phyloP scores from a whole-genome alignment of 768 basidiomycete species.

The Hericium coralloides region DNA sequence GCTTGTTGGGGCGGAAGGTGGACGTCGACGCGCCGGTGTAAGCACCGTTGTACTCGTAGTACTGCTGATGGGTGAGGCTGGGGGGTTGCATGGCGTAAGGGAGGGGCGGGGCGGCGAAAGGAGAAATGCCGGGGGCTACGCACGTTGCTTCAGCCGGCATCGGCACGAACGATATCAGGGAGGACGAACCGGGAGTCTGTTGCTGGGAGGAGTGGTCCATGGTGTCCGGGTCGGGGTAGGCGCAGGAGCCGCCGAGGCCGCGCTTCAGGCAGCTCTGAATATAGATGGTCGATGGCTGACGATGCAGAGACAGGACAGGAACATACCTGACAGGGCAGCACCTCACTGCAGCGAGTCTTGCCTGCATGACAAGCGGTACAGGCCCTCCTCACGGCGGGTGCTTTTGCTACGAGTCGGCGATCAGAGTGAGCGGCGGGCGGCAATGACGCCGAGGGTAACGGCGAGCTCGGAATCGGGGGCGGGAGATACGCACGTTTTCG shows the following conservation, averaged over 20 bases:
- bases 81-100: slow-evolving; percentile 28
- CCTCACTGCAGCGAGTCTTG: slow-evolving; percentile 78
- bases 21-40: slow-evolving; percentile 64
- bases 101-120: slow-evolving; percentile 30
- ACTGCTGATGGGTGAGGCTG: slow-evolving; percentile 42
- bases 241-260: slow-evolving; percentile 58
- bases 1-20: slow-evolving; percentile 73
- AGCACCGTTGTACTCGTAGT: slow-evolving; percentile 54
- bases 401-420: slow-evolving; percentile 45
- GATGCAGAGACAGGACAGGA: slow-evolving; percentile 7
- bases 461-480: background rate
- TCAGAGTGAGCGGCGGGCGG: slow-evolving; percentile 10
- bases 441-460: background rate
- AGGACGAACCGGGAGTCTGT: slow-evolving; percentile 13
- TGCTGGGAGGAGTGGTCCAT: slow-evolving; percentile 14
- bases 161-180: slow-evolving; percentile 14
- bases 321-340: slow-evolving; percentile 69
- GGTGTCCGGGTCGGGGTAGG: slow-evolving; percentile 71
- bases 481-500: slow-evolving; percentile 50
- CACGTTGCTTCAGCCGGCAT: slow-evolving; percentile 18
- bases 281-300: background rate
- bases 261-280: slow-evolving; percentile 73
- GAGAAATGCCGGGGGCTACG: slow-evolving; percentile 23
- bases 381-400: slow-evolving; percentile 72
- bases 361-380: slow-evolving; percentile 77